Evolutionary conservation across 768 basidiomycete genomes (phyloP).

Genomic region (Fistulinella prunicolor): DNA sequence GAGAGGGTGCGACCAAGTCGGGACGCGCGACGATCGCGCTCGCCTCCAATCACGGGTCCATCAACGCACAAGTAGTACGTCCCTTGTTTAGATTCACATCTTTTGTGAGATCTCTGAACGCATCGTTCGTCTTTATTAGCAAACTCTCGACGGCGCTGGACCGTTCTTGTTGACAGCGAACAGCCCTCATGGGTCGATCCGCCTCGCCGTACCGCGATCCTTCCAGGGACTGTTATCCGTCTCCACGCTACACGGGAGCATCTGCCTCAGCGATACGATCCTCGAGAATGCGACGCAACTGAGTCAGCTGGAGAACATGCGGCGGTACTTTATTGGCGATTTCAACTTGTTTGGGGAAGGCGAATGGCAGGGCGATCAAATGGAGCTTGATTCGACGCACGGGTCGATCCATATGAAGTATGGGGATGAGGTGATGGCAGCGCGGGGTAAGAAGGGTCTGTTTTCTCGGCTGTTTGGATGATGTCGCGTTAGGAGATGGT

Average conservation of each 20-base stretch:
- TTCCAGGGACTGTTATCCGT: constrained; percentile 22
- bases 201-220: constrained; percentile 16
- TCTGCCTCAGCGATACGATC: constrained; percentile 14
- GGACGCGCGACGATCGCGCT: constrained; percentile 24
- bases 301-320: constrained; percentile 16
- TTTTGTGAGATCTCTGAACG: neutral
- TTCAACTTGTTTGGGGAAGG: constrained; percentile 14
- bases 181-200: constrained; percentile 13
- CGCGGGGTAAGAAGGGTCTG: constrained; percentile 11
- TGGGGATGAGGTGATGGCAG: constrained; percentile 9
- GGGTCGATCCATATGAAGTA: constrained; percentile 23
- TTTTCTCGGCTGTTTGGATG: constrained; percentile 20
- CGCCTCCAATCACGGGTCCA: constrained; percentile 12
- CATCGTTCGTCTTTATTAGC: too few relatives aligned
- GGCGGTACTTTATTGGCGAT: constrained; percentile 27
- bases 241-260: constrained; percentile 17
- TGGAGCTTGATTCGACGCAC: constrained; percentile 15
- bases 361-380: constrained; percentile 21
- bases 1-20: neutral
- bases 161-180: constrained; percentile 18
- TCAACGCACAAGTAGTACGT: constrained; percentile 21
- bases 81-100: neutral
- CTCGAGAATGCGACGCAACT: constrained; percentile 17
- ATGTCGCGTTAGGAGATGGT: too few relatives aligned
- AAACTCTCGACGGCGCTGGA: constrained; percentile 4